Base-by-base conservation (phyloP, 2,329 filamentous ascomycete species). In the Trichocomaceae sp. region DNA sequence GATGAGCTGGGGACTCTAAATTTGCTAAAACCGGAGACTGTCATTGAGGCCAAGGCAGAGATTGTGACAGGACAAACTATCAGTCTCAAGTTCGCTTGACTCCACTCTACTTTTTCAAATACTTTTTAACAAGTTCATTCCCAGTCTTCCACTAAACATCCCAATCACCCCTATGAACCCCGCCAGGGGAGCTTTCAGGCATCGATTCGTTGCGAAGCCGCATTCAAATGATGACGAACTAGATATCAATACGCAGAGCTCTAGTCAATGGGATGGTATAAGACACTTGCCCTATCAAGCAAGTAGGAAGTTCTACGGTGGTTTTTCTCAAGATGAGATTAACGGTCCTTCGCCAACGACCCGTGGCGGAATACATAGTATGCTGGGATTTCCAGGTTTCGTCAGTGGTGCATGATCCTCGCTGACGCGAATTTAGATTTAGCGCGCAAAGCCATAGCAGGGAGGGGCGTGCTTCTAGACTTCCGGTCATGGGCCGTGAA, bases 261-360 rank as follows among this genome's bases (percentile, higher is more conserved):
- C 39, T 10, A 46, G 26, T 6, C 50, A 52, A 15, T 52, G 50
- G 50, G 50, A 52, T 26, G 50, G 50, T 1, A 17, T 52, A 13
- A 29, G 50, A 20, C 50, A 52, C 20, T 26, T 52, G 2, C 29
- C 39, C 1, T 45, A 52, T 15, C 39, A 35, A 5, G 19, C 26
- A 9, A 33, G 20, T 2, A 20, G 39, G 15, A 17, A 35, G 19
- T 52, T 52, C 41, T 52, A 52, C 41, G 33, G 33, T 19, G 39
- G 39, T 2, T 35, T 35, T 9, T 10, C 17, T 9, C 19, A 35
- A 33, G 39, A 22, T 15, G 41, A 52, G 5, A 52, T 52, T 17
- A 23, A 10, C n/a, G 50, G 41, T 23, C 13, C 41, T 26, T 15
- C 15, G 10, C 19, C 37, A 23, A 52, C 39, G 19, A 33, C 26